These are phyloP conservation scores for Musa balbisiana DNA, from an alignment of 202 grass and related monocot species.

Conservation along the genomic window DNA sequence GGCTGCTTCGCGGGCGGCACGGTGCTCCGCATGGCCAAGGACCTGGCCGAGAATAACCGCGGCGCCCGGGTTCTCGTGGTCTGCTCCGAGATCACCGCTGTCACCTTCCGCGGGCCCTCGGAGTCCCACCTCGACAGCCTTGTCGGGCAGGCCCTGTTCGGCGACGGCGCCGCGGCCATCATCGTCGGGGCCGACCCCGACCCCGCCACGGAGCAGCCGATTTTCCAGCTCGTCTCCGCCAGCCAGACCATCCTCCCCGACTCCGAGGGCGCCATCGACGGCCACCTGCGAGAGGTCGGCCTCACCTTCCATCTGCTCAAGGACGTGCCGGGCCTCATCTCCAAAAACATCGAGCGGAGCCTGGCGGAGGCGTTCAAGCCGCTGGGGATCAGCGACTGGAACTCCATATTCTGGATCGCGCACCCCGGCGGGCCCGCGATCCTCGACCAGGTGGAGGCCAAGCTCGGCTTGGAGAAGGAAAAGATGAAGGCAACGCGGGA, in stretches of 20 bases:
- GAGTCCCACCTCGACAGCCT: slow-evolving; percentile 67
- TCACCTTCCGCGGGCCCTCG: not conserved
- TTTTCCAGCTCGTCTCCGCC: slow-evolving; percentile 58
- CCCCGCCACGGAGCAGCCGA: slow-evolving; percentile 31
- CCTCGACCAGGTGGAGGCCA: slow-evolving; percentile 55
- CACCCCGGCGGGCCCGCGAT: slow-evolving; percentile 46
- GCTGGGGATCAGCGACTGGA: slow-evolving; percentile 17
- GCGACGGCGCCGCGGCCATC: slow-evolving; percentile 44
- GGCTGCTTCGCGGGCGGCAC: slow-evolving; percentile 25
- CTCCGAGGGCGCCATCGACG: slow-evolving; percentile 67
- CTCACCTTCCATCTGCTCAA: slow-evolving; percentile 73
- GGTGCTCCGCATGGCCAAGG: slow-evolving; percentile 13
- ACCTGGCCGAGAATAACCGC: slow-evolving; percentile 15
- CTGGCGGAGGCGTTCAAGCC: slow-evolving; percentile 34
- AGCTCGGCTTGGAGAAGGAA: slow-evolving; percentile 40
- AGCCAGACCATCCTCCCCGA: slow-evolving; percentile 57
- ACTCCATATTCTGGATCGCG: slow-evolving; percentile 45
- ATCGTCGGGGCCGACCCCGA: slow-evolving; percentile 58
- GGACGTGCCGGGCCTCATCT: slow-evolving; percentile 65
- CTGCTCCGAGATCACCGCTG: not conserved
- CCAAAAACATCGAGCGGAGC: slow-evolving; percentile 62
- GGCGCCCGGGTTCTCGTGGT: not conserved
- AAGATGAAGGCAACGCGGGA: slow-evolving; percentile 54
- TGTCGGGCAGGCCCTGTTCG: slow-evolving; percentile 72
- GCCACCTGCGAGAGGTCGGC: slow-evolving; percentile 55